Evolutionary conservation across 176 grass and related monocot species (phyloP), one percentile per base, ranked within the genome.

Genomic region (Olyra latifolia): DNA sequence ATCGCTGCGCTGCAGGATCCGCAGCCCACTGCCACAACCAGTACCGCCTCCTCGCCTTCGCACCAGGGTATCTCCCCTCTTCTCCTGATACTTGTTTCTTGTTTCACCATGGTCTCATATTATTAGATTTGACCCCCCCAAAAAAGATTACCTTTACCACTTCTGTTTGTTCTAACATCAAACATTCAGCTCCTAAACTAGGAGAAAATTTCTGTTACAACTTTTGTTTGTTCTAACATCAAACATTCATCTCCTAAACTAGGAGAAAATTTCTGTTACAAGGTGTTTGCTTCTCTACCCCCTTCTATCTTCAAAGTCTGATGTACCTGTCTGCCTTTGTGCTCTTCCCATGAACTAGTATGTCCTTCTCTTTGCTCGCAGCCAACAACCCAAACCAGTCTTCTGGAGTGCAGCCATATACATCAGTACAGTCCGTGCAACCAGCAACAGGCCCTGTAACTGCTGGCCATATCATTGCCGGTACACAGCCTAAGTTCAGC

Each of bases 1-100:
- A 35, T 35, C 1, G 32, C 32, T 4, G 25, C 10, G 19, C 72
- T 50, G 53, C 82, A 95, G 96, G 96, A 98, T 73, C 88, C 90
- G 54, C 84, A 87, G 58, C 69, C 84, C 69, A 38, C 64, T 35
- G 25, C 80, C 29, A 50, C 78, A 66, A 23, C 80, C 29, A 50
- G 74, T 71, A 23, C 83, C 46, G 42, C 80, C 19, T 57, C 80
- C 19, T 57, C 72, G 63, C 79, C 75, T 68, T 59, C 64, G 82
- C 74, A 68, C 17, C 79, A 83, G 8, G 79, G 93, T 95, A 84
- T 45, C 16, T 7, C 4, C 44, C 19, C 23, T 68, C n/a, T 43
- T 53, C 46, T 24, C 9, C 42, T 6, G 23, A 6, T 39, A 3
- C 8, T 40, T 65, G 45, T 59, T 7, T 8, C 23, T 67, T 54